These are phyloP conservation scores for Monascus ruber DNA, from an alignment of 2,329 filamentous ascomycete species.

Conservation along the genomic window DNA sequence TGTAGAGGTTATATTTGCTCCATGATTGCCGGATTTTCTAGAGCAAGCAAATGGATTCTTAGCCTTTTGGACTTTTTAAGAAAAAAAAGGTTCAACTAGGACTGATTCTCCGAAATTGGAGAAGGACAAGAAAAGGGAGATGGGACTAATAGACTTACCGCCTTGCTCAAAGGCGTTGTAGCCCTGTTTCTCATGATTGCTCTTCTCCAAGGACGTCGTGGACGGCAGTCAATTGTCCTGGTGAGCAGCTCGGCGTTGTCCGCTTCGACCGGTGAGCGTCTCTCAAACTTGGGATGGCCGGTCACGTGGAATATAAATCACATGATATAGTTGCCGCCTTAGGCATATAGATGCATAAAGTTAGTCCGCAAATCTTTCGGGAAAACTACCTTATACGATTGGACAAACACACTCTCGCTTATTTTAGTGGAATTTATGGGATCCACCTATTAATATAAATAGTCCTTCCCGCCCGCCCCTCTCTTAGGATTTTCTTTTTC, in stretches of 20 bases:
- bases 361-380: no score
- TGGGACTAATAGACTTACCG: slow-evolving; percentile 17
- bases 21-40: slow-evolving; percentile 92
- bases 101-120: not conserved
- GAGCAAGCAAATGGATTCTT: not conserved
- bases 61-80: no score
- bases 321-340: not conserved
- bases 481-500: slow-evolving; percentile 19
- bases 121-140: slow-evolving; percentile 2
- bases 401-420: slow-evolving; percentile 16
- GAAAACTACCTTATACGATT: slow-evolving; percentile 5
- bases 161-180: slow-evolving; percentile 29
- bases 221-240: slow-evolving; percentile 1
- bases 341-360: no score
- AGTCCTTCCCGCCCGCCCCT: slow-evolving; percentile 3
- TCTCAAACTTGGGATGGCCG: not conserved
- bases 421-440: slow-evolving; percentile 11
- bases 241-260: slow-evolving; percentile 3
- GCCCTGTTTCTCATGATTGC: slow-evolving; percentile 36
- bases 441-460: slow-evolving; percentile 19
- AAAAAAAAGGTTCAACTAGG: no score
- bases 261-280: slow-evolving; percentile 14
- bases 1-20: slow-evolving; percentile 97
- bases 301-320: not conserved
- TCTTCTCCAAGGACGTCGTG: slow-evolving; percentile 6